Percentiles rank a stretch among this genome's conserved stretches.
Evolutionary conservation across 2,329 filamentous ascomycete genomes (phyloP).

Genomic region (Diaporthe aspalathi): DNA sequence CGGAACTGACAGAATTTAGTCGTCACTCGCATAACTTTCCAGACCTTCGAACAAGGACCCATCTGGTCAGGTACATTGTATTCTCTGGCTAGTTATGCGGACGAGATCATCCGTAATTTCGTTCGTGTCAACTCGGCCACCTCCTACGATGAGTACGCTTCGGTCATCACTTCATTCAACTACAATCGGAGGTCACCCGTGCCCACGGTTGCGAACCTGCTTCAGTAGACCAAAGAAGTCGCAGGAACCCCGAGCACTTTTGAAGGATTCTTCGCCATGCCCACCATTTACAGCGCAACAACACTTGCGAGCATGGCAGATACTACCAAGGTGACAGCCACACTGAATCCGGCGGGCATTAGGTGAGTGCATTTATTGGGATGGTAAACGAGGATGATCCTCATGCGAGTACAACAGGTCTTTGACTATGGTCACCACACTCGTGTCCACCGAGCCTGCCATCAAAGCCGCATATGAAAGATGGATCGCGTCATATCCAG

Average conservation of each 20-base stretch:
- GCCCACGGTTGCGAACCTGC: neutral
- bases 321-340: neutral
- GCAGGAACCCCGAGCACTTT: neutral
- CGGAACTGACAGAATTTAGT: no score
- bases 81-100: neutral
- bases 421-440: neutral
- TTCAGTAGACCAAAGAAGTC: constrained; percentile 30
- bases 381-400: no score
- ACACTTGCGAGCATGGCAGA: neutral
- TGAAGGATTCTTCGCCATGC: neutral
- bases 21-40: constrained; percentile 39
- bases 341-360: neutral
- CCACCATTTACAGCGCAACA: constrained; percentile 4
- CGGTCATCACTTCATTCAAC: neutral
- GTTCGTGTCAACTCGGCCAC: neutral
- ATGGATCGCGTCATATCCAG: neutral
- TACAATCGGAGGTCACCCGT: neutral
- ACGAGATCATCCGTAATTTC: neutral
- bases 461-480: constrained; percentile 11
- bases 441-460: constrained; percentile 1
- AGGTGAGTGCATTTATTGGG: neutral
- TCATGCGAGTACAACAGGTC: neutral
- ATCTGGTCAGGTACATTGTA: neutral
- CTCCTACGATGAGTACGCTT: neutral
- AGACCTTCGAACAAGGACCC: constrained; percentile 35